These are phyloP conservation scores for Botrytis tulipae DNA, from an alignment of 2,329 filamentous ascomycete genomes.

Conservation along the genomic window DNA sequence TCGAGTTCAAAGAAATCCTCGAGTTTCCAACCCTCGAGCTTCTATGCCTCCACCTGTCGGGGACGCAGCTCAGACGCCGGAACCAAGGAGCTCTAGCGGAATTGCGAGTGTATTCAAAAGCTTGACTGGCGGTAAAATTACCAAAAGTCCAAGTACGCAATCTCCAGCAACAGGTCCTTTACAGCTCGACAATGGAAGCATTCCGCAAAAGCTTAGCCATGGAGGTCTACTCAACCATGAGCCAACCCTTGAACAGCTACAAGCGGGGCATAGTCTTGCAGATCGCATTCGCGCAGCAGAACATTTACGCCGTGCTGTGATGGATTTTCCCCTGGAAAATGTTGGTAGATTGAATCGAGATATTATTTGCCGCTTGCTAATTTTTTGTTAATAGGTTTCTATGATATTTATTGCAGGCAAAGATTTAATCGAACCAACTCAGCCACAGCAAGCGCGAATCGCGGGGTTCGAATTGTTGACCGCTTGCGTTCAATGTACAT, in stretches of 20 bases:
- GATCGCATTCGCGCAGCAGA: conserved; percentile 58
- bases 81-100: conserved; percentile 54
- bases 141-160: conserved; percentile 48
- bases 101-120: conserved; percentile 64
- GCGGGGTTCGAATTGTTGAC: conserved; percentile 66
- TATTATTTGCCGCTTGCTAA: not conserved
- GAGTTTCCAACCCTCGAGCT: conserved; percentile 30
- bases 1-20: conserved; percentile 18
- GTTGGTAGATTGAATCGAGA: conserved; percentile 28
- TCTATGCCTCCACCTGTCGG: conserved; percentile 61
- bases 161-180: conserved; percentile 43
- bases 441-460: conserved; percentile 52
- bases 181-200: conserved; percentile 43
- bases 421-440: conserved; percentile 59
- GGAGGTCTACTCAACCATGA: conserved; percentile 53
- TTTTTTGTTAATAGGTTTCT: conserved; percentile 29
- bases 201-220: conserved; percentile 40
- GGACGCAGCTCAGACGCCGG: conserved; percentile 55
- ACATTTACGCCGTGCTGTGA: conserved; percentile 54
- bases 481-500: conserved; percentile 61
- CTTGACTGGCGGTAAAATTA: conserved; percentile 53
- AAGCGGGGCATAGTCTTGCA: conserved; percentile 47
- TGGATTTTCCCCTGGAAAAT: conserved; percentile 54
- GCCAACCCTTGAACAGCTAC: conserved; percentile 55
- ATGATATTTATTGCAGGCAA: conserved; percentile 64